These are phyloP conservation scores for Raffaelea albimanens DNA, from an alignment of 2,329 filamentous ascomycete species.

Conservation along the genomic window DNA sequence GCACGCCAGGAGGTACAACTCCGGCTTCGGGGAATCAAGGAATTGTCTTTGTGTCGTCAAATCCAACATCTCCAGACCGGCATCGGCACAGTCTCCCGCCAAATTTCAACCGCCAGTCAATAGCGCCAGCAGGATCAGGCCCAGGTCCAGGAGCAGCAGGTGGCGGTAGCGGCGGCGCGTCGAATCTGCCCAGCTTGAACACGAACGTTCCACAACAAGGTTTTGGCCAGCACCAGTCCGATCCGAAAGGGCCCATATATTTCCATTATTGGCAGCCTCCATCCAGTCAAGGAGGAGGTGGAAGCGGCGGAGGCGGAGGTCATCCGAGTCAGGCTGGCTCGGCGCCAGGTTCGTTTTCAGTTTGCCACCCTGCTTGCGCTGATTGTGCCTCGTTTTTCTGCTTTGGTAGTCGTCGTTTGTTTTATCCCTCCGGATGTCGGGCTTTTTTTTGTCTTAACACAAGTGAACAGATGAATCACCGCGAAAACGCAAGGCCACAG, in stretches of 20 bases:
- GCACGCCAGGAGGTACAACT: conserved; percentile 9
- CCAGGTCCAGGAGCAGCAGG: conserved; percentile 9
- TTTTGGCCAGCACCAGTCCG: conserved; percentile 43
- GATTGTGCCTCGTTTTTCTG: not conserved
- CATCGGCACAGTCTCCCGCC: conserved; percentile 40
- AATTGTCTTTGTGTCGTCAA: conserved; percentile 28
- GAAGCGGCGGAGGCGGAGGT: conserved; percentile 30
- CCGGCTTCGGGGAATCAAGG: conserved; percentile 23
- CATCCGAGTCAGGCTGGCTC: conserved; percentile 28
- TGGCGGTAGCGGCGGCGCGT: not conserved
- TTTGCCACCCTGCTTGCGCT: not conserved
- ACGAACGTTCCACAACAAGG: conserved; percentile 34
- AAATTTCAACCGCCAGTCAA: conserved; percentile 21
- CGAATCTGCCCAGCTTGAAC: conserved; percentile 34
- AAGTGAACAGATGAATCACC: conserved; percentile 62
- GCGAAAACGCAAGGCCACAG: conserved; percentile 72
- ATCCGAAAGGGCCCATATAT: conserved; percentile 62
- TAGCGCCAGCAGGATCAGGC: conserved; percentile 15
- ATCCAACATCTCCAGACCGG: conserved; percentile 39
- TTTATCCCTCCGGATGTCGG: not conserved
- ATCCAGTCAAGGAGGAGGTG: not conserved
- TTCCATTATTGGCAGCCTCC: conserved; percentile 94
- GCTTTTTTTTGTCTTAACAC: not conserved
- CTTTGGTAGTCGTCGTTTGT: conserved; percentile 14
- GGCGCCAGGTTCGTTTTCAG: conserved; percentile 5